phyloP scores from a whole-genome alignment of 352 stramenopile species.

The Phytophthora capsici region DNA sequence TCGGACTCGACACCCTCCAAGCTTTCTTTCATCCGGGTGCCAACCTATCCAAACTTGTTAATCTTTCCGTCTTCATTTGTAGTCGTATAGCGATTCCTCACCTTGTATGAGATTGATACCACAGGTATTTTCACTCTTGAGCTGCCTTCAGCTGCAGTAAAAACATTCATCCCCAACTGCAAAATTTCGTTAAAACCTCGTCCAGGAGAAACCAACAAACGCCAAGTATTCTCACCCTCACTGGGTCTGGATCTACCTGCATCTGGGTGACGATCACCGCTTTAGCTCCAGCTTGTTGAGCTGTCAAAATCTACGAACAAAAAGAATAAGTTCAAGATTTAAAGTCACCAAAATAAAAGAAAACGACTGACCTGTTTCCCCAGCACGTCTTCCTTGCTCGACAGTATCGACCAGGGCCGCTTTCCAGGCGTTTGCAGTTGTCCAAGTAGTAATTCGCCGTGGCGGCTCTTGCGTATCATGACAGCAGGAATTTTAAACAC shows the following conservation, averaged over 20 bases:
- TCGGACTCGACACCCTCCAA: conserved; percentile 52
- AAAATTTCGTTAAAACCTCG: background rate
- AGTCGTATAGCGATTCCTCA: conserved; percentile 9
- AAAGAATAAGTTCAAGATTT: background rate
- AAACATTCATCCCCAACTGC: conserved; percentile 58
- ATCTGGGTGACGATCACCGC: conserved; percentile 72
- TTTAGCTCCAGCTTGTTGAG: conserved; percentile 69
- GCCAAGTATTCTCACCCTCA: conserved; percentile 35
- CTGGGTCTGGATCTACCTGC: conserved; percentile 52
- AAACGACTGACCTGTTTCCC: conserved; percentile 59
- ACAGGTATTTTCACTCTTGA: conserved; percentile 72
- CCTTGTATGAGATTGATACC: conserved; percentile 62
- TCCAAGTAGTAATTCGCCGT: conserved; percentile 64
- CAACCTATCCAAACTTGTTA: conserved; percentile 29
- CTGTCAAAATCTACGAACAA: conserved; percentile 51
- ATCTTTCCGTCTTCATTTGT: too few relatives aligned
- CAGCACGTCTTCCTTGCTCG: conserved; percentile 73
- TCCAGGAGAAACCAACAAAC: background rate
- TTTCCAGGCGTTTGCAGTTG: conserved; percentile 46
- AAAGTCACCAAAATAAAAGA: background rate
- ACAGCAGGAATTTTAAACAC: conserved; percentile 68
- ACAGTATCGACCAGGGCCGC: conserved; percentile 51
- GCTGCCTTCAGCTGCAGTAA: conserved; percentile 41
- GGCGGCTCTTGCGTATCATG: conserved; percentile 64
- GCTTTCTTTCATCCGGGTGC: conserved; percentile 50